Conservation (phyloP, 2,329 filamentous ascomycete genomes). For the Stemphylium lycopersici region DNA sequence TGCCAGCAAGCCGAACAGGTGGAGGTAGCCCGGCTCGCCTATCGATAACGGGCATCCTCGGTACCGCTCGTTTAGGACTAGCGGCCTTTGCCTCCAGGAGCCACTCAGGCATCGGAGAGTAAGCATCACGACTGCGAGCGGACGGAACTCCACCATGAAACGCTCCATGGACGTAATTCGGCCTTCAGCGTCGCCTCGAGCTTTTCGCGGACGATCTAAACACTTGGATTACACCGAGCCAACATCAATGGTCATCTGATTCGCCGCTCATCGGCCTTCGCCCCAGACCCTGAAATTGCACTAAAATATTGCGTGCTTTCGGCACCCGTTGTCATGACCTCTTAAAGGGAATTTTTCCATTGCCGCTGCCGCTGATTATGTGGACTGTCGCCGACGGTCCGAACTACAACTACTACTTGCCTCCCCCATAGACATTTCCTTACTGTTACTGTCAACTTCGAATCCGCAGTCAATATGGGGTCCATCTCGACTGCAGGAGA, state of each 20-base stretch:
- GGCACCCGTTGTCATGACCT: slow-evolving; percentile 26
- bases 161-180: slow-evolving; percentile 2
- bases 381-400: slow-evolving; percentile 38
- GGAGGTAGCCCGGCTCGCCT: slow-evolving; percentile 17
- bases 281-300: slow-evolving; percentile 21
- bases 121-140: slow-evolving; percentile 14
- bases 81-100: slow-evolving; percentile 12
- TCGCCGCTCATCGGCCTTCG: slow-evolving; percentile 21
- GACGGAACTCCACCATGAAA: slow-evolving; percentile 10
- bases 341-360: slow-evolving; percentile 35
- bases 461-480: slow-evolving; percentile 43
- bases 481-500: slow-evolving; percentile 51
- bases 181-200: slow-evolving; percentile 18
- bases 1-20: slow-evolving; percentile 22
- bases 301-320: slow-evolving; percentile 30
- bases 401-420: slow-evolving; percentile 23
- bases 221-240: slow-evolving; percentile 12
- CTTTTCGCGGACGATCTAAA: background rate
- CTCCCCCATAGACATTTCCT: slow-evolving; percentile 24
- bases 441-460: slow-evolving; percentile 28
- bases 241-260: slow-evolving; percentile 15
- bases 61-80: slow-evolving; percentile 18
- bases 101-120: slow-evolving; percentile 25
- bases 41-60: slow-evolving; percentile 31
- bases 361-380: slow-evolving; percentile 32